These are phyloP conservation scores for Ophiostoma sp. DNA, from an alignment of 2,329 filamentous ascomycete genomes.

Conservation along the genomic window DNA sequence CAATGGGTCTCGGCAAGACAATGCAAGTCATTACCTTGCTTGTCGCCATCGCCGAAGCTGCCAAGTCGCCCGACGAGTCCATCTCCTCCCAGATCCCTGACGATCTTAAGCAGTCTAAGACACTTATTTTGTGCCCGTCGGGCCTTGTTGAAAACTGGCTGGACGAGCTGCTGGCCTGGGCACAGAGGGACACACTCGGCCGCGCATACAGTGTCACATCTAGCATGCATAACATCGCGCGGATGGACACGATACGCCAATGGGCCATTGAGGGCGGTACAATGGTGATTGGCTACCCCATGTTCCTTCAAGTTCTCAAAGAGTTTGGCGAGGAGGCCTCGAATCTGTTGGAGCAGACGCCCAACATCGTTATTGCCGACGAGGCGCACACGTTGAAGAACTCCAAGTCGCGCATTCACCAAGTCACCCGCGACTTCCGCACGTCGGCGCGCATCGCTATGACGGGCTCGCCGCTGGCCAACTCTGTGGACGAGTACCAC, in stretches of 20 bases:
- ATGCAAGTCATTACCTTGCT: constrained; percentile 89
- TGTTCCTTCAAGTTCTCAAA: constrained; percentile 49
- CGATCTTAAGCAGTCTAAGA: constrained; percentile 61
- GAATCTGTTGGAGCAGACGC: constrained; percentile 42
- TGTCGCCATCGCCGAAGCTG: constrained; percentile 68
- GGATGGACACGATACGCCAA: constrained; percentile 48
- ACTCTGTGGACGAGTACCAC: constrained; percentile 81
- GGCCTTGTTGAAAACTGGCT: constrained; percentile 78
- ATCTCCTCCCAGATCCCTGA: constrained; percentile 68
- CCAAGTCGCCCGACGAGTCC: constrained; percentile 56
- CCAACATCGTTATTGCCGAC: constrained; percentile 77
- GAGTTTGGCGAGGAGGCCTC: background rate
- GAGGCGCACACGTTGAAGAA: constrained; percentile 84
- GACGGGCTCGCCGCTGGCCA: constrained; percentile 83
- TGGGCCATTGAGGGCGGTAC: constrained; percentile 71
- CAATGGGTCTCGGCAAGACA: constrained; percentile 90
- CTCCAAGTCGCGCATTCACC: constrained; percentile 50
- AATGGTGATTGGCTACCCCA: constrained; percentile 72
- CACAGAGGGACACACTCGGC: constrained; percentile 57
- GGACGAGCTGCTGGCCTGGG: constrained; percentile 74
- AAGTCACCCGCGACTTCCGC: constrained; percentile 58
- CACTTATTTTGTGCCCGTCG: constrained; percentile 74
- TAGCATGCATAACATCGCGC: constrained; percentile 37
- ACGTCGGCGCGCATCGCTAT: constrained; percentile 76
- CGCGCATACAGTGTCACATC: constrained; percentile 57